Conservation (phyloP, 1,284 basidiomycete species). For the Ustilago nuda region DNA sequence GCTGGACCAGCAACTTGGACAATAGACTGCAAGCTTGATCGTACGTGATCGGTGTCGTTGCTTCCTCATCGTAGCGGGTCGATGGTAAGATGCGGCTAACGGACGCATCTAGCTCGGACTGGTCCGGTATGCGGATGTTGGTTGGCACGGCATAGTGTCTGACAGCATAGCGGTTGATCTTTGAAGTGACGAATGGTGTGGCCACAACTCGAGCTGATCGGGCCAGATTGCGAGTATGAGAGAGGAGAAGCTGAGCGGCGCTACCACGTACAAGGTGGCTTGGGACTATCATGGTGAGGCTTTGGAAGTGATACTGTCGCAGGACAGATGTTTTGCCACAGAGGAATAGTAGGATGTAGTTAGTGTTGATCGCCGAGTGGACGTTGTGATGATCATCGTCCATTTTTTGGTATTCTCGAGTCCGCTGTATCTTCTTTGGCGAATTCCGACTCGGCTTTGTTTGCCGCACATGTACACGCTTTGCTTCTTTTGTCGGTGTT, state of each 20-base stretch:
- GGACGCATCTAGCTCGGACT: slow-evolving; percentile 26
- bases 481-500: background rate
- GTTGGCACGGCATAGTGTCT: slow-evolving; percentile 24
- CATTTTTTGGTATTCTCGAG: background rate
- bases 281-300: slow-evolving; percentile 4
- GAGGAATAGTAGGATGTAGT: background rate
- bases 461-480: slow-evolving; percentile 9
- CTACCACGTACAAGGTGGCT: slow-evolving; percentile 9
- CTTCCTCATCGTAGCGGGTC: slow-evolving; percentile 16
- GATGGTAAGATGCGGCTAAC: slow-evolving; percentile 31
- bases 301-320: background rate
- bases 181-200: background rate
- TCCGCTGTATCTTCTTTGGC: slow-evolving; percentile 11
- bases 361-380: background rate
- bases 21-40: slow-evolving; percentile 26
- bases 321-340: background rate
- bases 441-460: slow-evolving; percentile 7
- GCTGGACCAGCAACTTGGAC: slow-evolving; percentile 43
- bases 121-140: slow-evolving; percentile 20
- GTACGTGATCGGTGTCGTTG: slow-evolving; percentile 18
- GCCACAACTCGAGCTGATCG: background rate
- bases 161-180: background rate
- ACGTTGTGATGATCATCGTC: background rate
- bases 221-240: background rate
- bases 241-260: background rate